Conservation (phyloP, 805 yeast species). For the Kazachstania taianensis region DNA sequence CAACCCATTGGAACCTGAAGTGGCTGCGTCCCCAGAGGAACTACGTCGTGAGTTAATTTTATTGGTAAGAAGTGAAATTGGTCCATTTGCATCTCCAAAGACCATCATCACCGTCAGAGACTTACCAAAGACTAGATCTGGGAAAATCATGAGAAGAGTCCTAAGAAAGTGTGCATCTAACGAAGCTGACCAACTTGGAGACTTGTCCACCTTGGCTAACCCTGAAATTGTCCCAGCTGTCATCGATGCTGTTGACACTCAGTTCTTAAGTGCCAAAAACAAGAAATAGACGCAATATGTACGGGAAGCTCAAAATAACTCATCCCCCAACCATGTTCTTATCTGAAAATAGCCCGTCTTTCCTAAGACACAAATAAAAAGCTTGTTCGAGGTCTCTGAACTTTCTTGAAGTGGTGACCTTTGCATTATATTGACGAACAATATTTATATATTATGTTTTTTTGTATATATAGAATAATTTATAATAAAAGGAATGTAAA, state of each 20-base stretch:
- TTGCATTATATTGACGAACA: no score
- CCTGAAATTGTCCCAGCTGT: conserved; percentile 75
- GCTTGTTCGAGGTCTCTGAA: no score
- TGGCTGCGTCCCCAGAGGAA: conserved; percentile 29
- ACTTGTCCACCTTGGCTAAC: conserved; percentile 77
- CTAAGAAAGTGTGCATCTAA: conserved; percentile 85
- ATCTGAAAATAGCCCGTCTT: no score
- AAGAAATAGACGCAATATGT: conserved; percentile 9
- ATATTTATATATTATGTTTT: no score
- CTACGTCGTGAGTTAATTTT: conserved; percentile 55
- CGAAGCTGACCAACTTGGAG: conserved; percentile 90
- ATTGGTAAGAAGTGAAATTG: conserved; percentile 55
- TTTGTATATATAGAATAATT: no score
- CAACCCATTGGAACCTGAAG: conserved; percentile 24
- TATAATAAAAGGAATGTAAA: no score
- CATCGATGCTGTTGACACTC: conserved; percentile 51
- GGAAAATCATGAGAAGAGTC: conserved; percentile 97
- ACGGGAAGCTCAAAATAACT: no score
- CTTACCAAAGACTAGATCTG: conserved; percentile 96
- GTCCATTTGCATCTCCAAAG: conserved; percentile 91
- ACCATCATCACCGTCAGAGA: conserved; percentile 72
- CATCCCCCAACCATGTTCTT: no score
- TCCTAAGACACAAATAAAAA: no score
- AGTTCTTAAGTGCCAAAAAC: conserved; percentile 34
- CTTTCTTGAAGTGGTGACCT: no score